A percentile compares a stretch with the other conserved stretches of the same genome.
phyloP scores from a whole-genome alignment of 2,329 filamentous ascomycete genomes.

The Graphium sp. region DNA sequence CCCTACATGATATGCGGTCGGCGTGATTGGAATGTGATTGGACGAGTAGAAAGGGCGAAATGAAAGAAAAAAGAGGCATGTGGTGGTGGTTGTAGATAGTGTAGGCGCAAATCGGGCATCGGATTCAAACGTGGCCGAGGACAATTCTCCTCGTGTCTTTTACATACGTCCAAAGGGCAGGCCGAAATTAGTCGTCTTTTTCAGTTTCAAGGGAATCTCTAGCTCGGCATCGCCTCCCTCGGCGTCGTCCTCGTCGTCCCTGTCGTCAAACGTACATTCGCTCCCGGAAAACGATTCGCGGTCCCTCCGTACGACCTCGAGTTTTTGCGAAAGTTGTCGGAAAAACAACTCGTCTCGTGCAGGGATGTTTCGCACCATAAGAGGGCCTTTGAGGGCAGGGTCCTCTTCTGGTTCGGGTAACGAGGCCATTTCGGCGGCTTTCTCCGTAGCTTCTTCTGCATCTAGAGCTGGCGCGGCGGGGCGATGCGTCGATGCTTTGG shows the following conservation, averaged over 20 bases:
- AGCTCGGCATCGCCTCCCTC: conserved; percentile 14
- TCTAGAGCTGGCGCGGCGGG: neutral
- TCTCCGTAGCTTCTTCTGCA: too few species aligned
- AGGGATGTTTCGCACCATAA: conserved; percentile 37
- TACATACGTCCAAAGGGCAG: conserved; percentile 20
- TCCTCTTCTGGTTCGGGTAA: conserved; percentile 25
- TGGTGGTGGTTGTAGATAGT: too few species aligned
- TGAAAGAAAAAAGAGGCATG: too few species aligned
- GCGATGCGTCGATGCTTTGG: neutral
- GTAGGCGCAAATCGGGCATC: too few species aligned
- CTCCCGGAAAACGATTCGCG: conserved; percentile 15
- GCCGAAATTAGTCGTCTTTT: conserved; percentile 27
- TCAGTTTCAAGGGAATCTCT: conserved; percentile 29
- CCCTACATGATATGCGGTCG: too few species aligned
- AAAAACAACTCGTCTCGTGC: conserved; percentile 39
- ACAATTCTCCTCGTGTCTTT: too few species aligned
- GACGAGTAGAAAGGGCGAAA: too few species aligned
- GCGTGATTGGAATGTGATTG: too few species aligned
- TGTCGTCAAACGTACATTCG: conserved; percentile 6
- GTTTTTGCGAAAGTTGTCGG: conserved; percentile 28
- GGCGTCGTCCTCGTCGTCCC: conserved; percentile 9
- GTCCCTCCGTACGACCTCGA: conserved; percentile 29
- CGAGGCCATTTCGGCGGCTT: conserved; percentile 7
- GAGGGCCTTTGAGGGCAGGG: conserved; percentile 27
- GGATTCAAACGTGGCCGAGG: too few species aligned